These are phyloP conservation scores for Quercus rubra DNA, from an alignment of 306 rosid species.

Conservation along the genomic window DNA sequence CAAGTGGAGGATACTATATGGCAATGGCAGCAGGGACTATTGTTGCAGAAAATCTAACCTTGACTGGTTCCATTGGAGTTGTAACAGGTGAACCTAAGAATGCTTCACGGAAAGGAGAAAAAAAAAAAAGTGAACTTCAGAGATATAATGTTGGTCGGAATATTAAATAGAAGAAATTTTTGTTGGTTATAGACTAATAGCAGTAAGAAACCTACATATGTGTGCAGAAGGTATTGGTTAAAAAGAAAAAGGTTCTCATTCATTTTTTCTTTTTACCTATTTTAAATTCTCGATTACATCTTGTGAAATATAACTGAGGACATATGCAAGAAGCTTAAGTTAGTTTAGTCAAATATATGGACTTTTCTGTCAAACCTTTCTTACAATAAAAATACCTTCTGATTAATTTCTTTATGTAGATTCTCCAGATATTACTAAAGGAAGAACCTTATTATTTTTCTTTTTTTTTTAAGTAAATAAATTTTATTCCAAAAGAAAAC, in stretches of 20 bases:
- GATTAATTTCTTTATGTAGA: not conserved
- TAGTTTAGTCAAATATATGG: not conserved
- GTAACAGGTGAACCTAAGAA: conserved; percentile 61
- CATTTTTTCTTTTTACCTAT: not conserved
- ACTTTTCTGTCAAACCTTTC: not conserved
- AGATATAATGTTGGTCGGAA: not conserved
- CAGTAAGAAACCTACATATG: not conserved
- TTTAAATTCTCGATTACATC: not conserved
- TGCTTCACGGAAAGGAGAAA: conserved; percentile 3
- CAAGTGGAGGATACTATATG: conserved; percentile 98
- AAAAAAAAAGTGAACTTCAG: not conserved
- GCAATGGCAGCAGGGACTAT: conserved; percentile 92
- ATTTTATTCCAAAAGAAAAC: too few relatives aligned
- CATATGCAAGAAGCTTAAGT: not conserved
- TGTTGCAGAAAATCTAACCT: conserved; percentile 92
- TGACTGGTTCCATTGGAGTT: conserved; percentile 98
- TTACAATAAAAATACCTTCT: not conserved
- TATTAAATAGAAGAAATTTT: not conserved
- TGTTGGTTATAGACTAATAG: not conserved
- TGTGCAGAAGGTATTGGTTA: not conserved
- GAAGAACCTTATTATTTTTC: too few relatives aligned
- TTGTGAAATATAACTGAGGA: not conserved
- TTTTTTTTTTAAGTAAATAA: too few relatives aligned
- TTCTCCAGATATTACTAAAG: not conserved
- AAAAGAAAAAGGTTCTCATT: not conserved